A percentile compares a stretch with the other conserved stretches of the same genome.
Conservation (phyloP, 2,329 filamentous ascomycete genomes). For the Aspergillus spinulosporus region DNA sequence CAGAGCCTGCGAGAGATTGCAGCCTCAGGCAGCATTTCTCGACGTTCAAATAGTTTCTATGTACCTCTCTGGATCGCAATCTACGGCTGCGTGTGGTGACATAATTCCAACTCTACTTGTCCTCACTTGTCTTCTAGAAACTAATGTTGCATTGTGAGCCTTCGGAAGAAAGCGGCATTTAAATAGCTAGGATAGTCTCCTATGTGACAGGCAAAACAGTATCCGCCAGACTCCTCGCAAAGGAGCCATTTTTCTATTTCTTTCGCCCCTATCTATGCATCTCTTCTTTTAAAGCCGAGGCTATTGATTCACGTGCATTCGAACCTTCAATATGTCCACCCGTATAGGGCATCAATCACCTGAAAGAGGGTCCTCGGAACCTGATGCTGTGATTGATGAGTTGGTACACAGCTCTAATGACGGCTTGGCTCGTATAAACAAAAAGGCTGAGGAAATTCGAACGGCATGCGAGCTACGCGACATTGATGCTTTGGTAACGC, state of each 20-base stretch:
- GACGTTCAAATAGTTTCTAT: too few relatives aligned
- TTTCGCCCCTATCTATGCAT: background rate
- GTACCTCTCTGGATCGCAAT: too few relatives aligned
- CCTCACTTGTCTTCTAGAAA: too few relatives aligned
- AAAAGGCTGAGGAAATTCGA: conserved; percentile 53
- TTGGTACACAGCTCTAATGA: conserved; percentile 8
- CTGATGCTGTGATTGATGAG: background rate
- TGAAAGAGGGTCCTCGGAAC: background rate
- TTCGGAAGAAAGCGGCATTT: background rate
- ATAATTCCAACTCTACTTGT: too few relatives aligned
- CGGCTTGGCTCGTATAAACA: conserved; percentile 13
- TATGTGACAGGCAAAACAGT: conserved; percentile 4
- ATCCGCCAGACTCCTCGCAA: conserved; percentile 3
- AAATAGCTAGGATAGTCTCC: background rate
- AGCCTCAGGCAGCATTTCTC: too few relatives aligned
- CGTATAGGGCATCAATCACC: background rate
- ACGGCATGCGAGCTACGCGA: conserved; percentile 63
- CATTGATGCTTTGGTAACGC: conserved; percentile 54
- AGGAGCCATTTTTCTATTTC: background rate
- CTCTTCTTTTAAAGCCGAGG: background rate
- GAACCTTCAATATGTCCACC: background rate
- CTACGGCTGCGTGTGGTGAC: too few relatives aligned
- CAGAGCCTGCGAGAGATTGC: too few relatives aligned
- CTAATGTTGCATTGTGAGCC: background rate
- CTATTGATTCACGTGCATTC: background rate